Conservation (phyloP, 2,329 filamentous ascomycete genomes). For the Sclerotinia minor region DNA sequence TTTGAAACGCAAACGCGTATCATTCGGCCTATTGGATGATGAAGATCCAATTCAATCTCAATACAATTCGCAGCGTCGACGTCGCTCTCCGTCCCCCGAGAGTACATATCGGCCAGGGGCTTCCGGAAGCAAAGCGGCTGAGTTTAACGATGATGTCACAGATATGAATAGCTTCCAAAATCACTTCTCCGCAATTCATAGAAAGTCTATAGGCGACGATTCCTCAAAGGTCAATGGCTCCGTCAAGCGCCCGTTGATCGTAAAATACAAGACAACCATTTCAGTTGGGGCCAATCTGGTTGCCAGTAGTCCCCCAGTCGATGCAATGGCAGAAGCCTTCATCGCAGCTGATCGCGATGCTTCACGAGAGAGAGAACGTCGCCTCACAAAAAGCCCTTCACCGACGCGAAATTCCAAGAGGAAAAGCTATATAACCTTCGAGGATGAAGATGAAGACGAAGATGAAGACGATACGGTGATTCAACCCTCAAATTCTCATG, state of each 20-base stretch:
- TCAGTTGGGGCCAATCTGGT: constrained; percentile 25
- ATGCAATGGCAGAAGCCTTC: constrained; percentile 54
- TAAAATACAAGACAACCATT: constrained; percentile 29
- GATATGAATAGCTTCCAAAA: constrained; percentile 28
- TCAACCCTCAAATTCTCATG: background rate
- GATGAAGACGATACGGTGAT: background rate
- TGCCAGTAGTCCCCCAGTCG: constrained; percentile 45
- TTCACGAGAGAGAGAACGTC: constrained; percentile 28
- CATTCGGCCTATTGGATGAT: constrained; percentile 33
- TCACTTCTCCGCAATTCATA: constrained; percentile 29
- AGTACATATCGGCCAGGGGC: constrained; percentile 14
- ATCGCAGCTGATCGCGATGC: constrained; percentile 46
- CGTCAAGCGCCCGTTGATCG: constrained; percentile 29
- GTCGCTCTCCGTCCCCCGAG: constrained; percentile 32
- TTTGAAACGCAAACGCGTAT: constrained; percentile 36
- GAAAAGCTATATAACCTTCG: background rate
- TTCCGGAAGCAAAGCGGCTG: constrained; percentile 27
- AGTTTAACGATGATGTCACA: constrained; percentile 28
- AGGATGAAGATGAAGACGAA: constrained; percentile 3
- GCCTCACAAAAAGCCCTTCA: constrained; percentile 36
- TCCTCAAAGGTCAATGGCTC: constrained; percentile 23
- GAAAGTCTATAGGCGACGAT: constrained; percentile 22
- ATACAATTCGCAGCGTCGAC: constrained; percentile 16
- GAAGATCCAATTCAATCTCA: constrained; percentile 1
- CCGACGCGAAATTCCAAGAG: background rate